These are phyloP conservation scores for Naganishia randhawae DNA, from an alignment of 768 basidiomycete genomes.

Conservation along the genomic window DNA sequence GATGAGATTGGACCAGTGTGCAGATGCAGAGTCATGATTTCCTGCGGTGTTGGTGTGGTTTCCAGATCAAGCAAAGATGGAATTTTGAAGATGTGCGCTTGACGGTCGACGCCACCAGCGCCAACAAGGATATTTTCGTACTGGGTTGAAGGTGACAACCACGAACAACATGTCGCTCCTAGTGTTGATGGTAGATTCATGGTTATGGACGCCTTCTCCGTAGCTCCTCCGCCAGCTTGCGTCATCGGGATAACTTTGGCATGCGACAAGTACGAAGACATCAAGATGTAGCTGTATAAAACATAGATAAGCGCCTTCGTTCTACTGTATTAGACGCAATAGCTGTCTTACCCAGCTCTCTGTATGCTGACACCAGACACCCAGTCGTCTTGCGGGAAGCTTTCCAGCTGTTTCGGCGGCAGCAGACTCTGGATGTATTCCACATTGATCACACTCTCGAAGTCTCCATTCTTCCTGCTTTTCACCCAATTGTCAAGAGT, in stretches of 20 bases:
- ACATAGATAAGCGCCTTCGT: too few species aligned
- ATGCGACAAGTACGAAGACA: conserved; percentile 49
- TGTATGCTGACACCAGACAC: conserved; percentile 60
- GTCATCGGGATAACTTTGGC: conserved; percentile 44
- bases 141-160: conserved; percentile 34
- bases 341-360: conserved; percentile 42
- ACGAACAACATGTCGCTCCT: conserved; percentile 47
- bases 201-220: conserved; percentile 37
- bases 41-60: conserved; percentile 45
- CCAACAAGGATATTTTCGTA: conserved; percentile 41
- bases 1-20: conserved; percentile 79
- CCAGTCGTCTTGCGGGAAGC: conserved; percentile 88
- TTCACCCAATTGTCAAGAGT: conserved; percentile 68
- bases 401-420: conserved; percentile 75
- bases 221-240: conserved; percentile 22
- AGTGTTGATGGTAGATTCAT: conserved; percentile 45
- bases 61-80: conserved; percentile 51
- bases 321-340: neutral
- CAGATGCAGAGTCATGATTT: conserved; percentile 70
- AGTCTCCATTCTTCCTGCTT: conserved; percentile 42
- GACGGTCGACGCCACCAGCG: conserved; percentile 50
- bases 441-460: conserved; percentile 66
- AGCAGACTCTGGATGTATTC: conserved; percentile 87
- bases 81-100: conserved; percentile 46
- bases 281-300: conserved; percentile 43